Evolutionary conservation across 768 basidiomycete species (phyloP).

Genomic region (Pleurotus sapidus): DNA sequence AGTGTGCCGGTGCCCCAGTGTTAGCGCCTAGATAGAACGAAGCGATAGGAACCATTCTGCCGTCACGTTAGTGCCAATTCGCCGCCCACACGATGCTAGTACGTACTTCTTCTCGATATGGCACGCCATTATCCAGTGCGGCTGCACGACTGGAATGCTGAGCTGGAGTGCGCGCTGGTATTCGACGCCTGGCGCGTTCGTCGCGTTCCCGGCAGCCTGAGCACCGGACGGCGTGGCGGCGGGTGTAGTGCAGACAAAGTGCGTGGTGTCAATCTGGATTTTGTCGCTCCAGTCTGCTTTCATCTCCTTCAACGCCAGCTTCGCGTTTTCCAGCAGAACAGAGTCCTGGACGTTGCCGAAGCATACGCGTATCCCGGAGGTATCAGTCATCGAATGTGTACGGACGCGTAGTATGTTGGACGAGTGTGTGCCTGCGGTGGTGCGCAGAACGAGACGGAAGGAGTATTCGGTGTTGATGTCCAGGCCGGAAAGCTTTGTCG

Average conservation of each 20-base stretch:
- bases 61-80: background rate
- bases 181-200: constrained; percentile 71
- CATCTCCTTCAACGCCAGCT: constrained; percentile 81
- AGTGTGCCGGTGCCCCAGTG: constrained; percentile 38
- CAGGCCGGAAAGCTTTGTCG: constrained; percentile 82
- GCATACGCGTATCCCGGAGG: constrained; percentile 91
- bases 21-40: constrained; percentile 76
- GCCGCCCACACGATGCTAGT: background rate
- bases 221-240: constrained; percentile 62
- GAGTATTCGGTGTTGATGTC: constrained; percentile 83
- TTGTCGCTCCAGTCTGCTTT: constrained; percentile 86
- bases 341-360: constrained; percentile 87
- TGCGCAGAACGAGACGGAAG: constrained; percentile 92
- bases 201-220: constrained; percentile 47
- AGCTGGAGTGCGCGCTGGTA: constrained; percentile 95
- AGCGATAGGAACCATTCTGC: constrained; percentile 84
- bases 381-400: constrained; percentile 95
- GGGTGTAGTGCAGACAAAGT: constrained; percentile 95
- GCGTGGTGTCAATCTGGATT: constrained; percentile 97
- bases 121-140: constrained; percentile 93
- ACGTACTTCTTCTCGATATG: constrained; percentile 77
- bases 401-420: constrained; percentile 80
- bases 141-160: constrained; percentile 93
- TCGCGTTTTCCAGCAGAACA: constrained; percentile 75
- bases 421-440: constrained; percentile 86